Evolutionary conservation across 2,329 filamentous ascomycete species (phyloP).

Genomic region (Tothia fuscella): DNA sequence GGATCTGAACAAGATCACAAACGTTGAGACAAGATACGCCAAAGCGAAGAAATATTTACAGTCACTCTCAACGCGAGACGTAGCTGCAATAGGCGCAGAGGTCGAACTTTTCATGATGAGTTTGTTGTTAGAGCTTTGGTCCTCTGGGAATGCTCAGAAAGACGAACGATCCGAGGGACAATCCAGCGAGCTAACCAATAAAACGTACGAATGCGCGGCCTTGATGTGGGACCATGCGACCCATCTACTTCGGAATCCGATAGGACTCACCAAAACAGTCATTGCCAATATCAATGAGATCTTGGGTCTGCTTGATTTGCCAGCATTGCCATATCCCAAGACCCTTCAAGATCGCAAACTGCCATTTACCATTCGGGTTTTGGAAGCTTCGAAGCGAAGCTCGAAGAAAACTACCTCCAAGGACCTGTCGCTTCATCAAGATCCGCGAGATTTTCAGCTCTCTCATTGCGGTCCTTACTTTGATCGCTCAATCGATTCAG

Average conservation of each 20-base stretch:
- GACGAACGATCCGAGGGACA: background rate
- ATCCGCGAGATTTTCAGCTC: slow-evolving; percentile 50
- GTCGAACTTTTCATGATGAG: slow-evolving; percentile 8
- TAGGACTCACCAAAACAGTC: slow-evolving; percentile 6
- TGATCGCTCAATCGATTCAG: slow-evolving; percentile 60
- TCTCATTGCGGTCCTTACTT: slow-evolving; percentile 59
- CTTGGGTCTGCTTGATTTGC: slow-evolving; percentile 22
- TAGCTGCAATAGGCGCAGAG: background rate
- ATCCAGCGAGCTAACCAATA: background rate
- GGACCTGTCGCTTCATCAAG: background rate
- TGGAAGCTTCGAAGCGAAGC: slow-evolving; percentile 1
- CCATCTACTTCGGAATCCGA: background rate
- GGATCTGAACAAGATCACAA: background rate
- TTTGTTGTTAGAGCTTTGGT: slow-evolving; percentile 4
- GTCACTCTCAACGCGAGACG: background rate
- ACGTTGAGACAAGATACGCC: background rate
- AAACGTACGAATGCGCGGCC: background rate
- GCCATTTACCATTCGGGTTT: slow-evolving; percentile 26
- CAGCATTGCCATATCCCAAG: slow-evolving; percentile 22
- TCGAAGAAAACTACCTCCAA: too few species aligned
- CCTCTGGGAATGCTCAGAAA: background rate
- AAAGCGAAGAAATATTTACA: slow-evolving; percentile 6
- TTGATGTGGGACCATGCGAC: slow-evolving; percentile 7
- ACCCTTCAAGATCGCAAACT: slow-evolving; percentile 27
- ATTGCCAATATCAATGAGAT: slow-evolving; percentile 10